A percentile compares a stretch with the other conserved stretches of the same genome.
phyloP scores from a whole-genome alignment of 495 filamentous ascomycete species.

The Rhypophila decipiens region DNA sequence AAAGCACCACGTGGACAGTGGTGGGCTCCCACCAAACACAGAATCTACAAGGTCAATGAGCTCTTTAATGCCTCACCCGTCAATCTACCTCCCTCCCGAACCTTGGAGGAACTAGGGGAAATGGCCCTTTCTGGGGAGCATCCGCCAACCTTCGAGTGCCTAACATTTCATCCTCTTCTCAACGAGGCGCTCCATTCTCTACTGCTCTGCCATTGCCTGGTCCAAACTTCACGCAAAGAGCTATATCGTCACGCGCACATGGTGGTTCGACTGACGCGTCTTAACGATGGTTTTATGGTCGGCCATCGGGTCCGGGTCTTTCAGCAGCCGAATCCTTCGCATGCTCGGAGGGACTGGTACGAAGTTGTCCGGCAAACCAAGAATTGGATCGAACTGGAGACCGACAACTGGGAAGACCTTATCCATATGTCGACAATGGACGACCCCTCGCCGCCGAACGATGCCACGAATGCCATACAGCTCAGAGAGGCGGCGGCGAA shows the following conservation, averaged over 20 bases:
- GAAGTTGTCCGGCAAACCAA: slow-evolving; percentile 59
- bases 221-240: slow-evolving; percentile 69
- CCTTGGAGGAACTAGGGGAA: no score
- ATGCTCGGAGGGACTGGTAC: slow-evolving; percentile 70
- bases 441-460: no score
- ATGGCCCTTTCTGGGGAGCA: slow-evolving; percentile 18
- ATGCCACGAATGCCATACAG: no score
- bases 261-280: slow-evolving; percentile 64
- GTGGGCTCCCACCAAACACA: no score
- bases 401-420: slow-evolving; percentile 59
- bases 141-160: slow-evolving; percentile 48
- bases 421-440: no score
- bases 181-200: slow-evolving; percentile 69
- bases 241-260: slow-evolving; percentile 71
- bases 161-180: slow-evolving; percentile 74
- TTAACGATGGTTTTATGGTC: slow-evolving; percentile 72
- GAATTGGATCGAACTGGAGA: slow-evolving; percentile 62
- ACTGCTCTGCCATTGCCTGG: slow-evolving; percentile 62
- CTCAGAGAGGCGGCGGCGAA: no score
- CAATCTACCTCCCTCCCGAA: slow-evolving; percentile 52
- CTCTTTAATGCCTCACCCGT: slow-evolving; percentile 52
- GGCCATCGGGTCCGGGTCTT: slow-evolving; percentile 61
- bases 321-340: no score
- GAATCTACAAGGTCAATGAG: slow-evolving; percentile 43
- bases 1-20: no score